A percentile compares a stretch with the other conserved stretches of the same genome.
phyloP scores from a whole-genome alignment of 306 rosid species.

The Inga oerstediana region DNA sequence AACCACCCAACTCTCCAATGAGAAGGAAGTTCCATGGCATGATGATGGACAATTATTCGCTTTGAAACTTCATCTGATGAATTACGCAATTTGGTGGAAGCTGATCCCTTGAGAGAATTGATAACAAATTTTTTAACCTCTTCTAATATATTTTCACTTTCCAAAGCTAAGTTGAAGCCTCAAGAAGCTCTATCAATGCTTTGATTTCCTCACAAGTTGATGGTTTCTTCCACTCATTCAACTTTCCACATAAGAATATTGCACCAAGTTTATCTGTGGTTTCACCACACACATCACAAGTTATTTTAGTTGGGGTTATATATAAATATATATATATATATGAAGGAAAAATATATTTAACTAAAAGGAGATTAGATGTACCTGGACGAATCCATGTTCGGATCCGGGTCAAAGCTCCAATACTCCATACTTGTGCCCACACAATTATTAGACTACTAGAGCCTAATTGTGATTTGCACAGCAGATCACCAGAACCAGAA shows the following conservation, averaged over 20 bases:
- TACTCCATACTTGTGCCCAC: too few relatives aligned
- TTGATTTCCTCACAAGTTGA: slow-evolving; percentile 1
- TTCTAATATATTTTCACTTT: slow-evolving; percentile 45
- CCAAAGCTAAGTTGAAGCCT: slow-evolving; percentile 48
- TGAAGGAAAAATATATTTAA: too few relatives aligned
- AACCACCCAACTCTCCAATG: slow-evolving; percentile 56
- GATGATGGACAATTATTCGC: slow-evolving; percentile 39
- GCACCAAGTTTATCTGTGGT: background rate
- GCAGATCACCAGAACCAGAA: too few relatives aligned
- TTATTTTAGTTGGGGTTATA: background rate
- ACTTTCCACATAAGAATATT: slow-evolving; percentile 33
- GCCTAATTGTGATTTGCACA: too few relatives aligned
- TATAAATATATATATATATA: too few relatives aligned
- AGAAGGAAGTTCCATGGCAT: slow-evolving; percentile 53
- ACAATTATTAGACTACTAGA: too few relatives aligned
- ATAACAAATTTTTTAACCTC: slow-evolving; percentile 17
- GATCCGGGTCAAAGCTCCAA: too few relatives aligned
- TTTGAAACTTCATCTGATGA: background rate
- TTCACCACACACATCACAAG: background rate
- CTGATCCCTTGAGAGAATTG: slow-evolving; percentile 26
- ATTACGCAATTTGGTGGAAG: background rate
- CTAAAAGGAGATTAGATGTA: too few relatives aligned
- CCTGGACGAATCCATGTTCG: too few relatives aligned
- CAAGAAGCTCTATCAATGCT: slow-evolving; percentile 41
- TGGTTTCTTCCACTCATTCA: background rate